These are phyloP conservation scores for Sparassis latifolia DNA, from an alignment of 1,284 basidiomycete species.

Conservation along the genomic window DNA sequence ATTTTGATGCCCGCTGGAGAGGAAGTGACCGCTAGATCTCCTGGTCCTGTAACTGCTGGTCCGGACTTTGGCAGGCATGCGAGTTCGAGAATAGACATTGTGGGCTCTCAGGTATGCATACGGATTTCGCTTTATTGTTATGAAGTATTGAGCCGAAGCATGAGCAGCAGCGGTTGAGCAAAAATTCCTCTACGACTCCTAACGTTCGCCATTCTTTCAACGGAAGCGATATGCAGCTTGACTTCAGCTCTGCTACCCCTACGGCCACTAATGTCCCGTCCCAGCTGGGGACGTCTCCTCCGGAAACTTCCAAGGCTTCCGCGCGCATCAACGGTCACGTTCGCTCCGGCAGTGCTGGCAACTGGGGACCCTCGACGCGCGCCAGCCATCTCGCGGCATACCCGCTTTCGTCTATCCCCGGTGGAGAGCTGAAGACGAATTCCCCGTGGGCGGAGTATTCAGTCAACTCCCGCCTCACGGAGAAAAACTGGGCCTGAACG, in stretches of 20 bases:
- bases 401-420: slow-evolving; percentile 48
- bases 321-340: slow-evolving; percentile 56
- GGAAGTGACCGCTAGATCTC: slow-evolving; percentile 55
- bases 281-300: slow-evolving; percentile 38
- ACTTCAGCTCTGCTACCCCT: slow-evolving; percentile 43
- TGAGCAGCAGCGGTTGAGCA: slow-evolving; percentile 40
- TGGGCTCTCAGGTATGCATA: slow-evolving; percentile 57
- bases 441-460: slow-evolving; percentile 67
- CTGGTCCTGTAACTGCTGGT: slow-evolving; percentile 73
- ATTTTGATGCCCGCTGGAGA: slow-evolving; percentile 61
- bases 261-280: slow-evolving; percentile 30
- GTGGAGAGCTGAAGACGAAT: slow-evolving; percentile 47
- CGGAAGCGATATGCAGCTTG: slow-evolving; percentile 56
- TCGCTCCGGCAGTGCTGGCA: slow-evolving; percentile 70
- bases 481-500: slow-evolving; percentile 54
- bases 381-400: slow-evolving; percentile 47
- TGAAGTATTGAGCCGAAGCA: slow-evolving; percentile 3
- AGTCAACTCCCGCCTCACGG: slow-evolving; percentile 48
- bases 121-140: slow-evolving; percentile 6
- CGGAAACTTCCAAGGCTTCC: slow-evolving; percentile 18
- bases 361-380: slow-evolving; percentile 61
- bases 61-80: slow-evolving; percentile 74
- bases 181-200: slow-evolving; percentile 42
- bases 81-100: slow-evolving; percentile 59
- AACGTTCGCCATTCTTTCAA: slow-evolving; percentile 67